A percentile compares a stretch with the other conserved stretches of the same genome.
phyloP scores from a whole-genome alignment of 2,329 filamentous ascomycete species.

The Fusarium verticillioides region DNA sequence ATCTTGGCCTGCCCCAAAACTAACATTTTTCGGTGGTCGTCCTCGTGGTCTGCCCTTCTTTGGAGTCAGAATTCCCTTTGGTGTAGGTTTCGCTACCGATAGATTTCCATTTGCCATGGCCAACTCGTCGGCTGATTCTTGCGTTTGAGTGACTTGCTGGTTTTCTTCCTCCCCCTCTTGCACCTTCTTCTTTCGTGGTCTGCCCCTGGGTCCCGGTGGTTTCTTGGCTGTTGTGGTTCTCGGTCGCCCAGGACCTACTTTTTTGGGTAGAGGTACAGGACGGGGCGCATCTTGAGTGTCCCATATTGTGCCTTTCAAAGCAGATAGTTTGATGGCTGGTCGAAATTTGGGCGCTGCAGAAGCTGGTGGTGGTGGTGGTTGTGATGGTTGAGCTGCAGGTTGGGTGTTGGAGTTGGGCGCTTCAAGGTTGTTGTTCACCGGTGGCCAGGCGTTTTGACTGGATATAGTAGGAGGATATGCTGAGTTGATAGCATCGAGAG shows the following conservation, averaged over 20 bases:
- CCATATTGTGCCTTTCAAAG: constrained; percentile 53
- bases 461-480: constrained; percentile 47
- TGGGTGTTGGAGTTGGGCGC: neutral
- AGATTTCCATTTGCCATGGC: constrained; percentile 18
- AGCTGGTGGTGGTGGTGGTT: constrained; percentile 19
- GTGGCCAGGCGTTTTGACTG: constrained; percentile 28
- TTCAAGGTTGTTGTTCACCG: constrained; percentile 9
- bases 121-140: constrained; percentile 31
- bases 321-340: constrained; percentile 52
- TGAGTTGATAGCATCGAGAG: constrained; percentile 47
- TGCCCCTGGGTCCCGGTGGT: constrained; percentile 31
- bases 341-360: constrained; percentile 35
- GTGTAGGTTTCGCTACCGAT: constrained; percentile 42
- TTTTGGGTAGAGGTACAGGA: constrained; percentile 35
- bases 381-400: constrained; percentile 14
- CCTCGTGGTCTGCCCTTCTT: constrained; percentile 56
- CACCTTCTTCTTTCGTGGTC: constrained; percentile 39
- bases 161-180: constrained; percentile 16
- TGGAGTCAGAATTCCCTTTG: constrained; percentile 68
- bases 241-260: constrained; percentile 35
- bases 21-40: constrained; percentile 64
- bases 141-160: constrained; percentile 1
- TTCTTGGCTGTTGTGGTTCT: constrained; percentile 38
- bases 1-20: constrained; percentile 55
- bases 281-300: constrained; percentile 46